phyloP scores from a whole-genome alignment of 2,329 filamentous ascomycete species.

The Aureobasidium subglaciale region DNA sequence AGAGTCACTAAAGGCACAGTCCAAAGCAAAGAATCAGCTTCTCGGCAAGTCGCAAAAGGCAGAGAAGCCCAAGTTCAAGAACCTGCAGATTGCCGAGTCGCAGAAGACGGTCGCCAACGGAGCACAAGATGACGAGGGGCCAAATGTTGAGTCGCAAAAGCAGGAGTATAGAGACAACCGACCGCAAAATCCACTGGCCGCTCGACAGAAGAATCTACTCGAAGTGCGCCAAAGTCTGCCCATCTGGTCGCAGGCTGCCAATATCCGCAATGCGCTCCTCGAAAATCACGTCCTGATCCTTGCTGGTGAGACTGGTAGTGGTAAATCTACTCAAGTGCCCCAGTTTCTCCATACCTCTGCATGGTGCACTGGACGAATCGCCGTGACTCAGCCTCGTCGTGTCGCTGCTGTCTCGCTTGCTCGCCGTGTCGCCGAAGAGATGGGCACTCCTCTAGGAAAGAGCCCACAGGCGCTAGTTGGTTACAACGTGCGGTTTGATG shows the following conservation, averaged over 20 bases:
- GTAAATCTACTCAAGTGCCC: conserved; percentile 93
- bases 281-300: conserved; percentile 68
- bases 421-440: conserved; percentile 77
- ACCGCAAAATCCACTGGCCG: neutral
- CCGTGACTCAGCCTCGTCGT: conserved; percentile 87
- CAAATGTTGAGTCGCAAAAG: neutral
- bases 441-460: conserved; percentile 57
- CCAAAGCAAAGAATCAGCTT: neutral
- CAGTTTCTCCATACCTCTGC: conserved; percentile 75
- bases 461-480: conserved; percentile 63
- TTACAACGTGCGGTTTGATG: conserved; percentile 93
- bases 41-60: neutral
- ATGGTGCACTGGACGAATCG: conserved; percentile 83
- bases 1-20: neutral
- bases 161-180: neutral
- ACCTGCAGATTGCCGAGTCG: conserved; percentile 5
- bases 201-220: neutral
- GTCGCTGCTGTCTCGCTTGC: conserved; percentile 91
- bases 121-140: neutral
- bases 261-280: conserved; percentile 59
- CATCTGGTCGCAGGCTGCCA: conserved; percentile 67
- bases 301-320: conserved; percentile 89
- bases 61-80: conserved; percentile 7
- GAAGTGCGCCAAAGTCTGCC: conserved; percentile 53
- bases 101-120: neutral